A percentile compares a stretch with the other conserved stretches of the same genome.
These are phyloP conservation scores for Aspergillus japonicus DNA, from an alignment of 2,329 filamentous ascomycete species.

Conservation along the genomic window DNA sequence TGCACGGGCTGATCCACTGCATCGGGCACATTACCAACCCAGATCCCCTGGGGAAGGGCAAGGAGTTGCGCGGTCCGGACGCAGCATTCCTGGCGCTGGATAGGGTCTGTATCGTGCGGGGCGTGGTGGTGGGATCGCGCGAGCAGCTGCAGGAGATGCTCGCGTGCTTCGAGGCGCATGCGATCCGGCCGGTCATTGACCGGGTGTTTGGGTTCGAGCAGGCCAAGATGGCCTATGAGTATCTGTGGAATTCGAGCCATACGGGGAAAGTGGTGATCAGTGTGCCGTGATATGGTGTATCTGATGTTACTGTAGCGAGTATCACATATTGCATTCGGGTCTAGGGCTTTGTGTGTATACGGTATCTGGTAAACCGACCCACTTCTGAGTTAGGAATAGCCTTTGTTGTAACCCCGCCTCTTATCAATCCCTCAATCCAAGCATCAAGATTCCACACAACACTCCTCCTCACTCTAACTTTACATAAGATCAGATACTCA, in stretches of 20 bases:
- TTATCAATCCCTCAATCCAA: too few relatives aligned
- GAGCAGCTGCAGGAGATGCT: constrained; percentile 56
- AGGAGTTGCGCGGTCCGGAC: constrained; percentile 2
- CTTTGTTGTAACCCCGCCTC: too few relatives aligned
- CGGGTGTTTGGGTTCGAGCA: constrained; percentile 50
- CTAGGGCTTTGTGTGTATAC: too few relatives aligned
- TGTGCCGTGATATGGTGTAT: too few relatives aligned
- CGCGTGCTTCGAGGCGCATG: constrained; percentile 50
- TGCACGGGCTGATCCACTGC: constrained; percentile 48
- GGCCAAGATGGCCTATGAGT: constrained; percentile 49
- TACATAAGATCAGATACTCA: too few relatives aligned
- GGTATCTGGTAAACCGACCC: too few relatives aligned
- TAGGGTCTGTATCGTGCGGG: constrained; percentile 50
- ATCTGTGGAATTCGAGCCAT: constrained; percentile 49
- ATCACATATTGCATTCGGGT: too few relatives aligned
- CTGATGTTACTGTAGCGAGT: too few relatives aligned
- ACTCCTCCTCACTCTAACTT: too few relatives aligned
- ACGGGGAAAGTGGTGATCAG: constrained; percentile 50
- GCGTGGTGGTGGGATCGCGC: constrained; percentile 51
- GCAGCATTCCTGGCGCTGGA: constrained; percentile 30
- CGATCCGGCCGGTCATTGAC: constrained; percentile 33
- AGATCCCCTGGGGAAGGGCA: constrained; percentile 3
- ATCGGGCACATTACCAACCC: constrained; percentile 36
- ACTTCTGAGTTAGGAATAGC: too few relatives aligned
- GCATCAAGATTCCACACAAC: too few relatives aligned